Evolutionary conservation across 352 stramenopile species (phyloP).

Genomic region (Phytophthora pseudosyringae): DNA sequence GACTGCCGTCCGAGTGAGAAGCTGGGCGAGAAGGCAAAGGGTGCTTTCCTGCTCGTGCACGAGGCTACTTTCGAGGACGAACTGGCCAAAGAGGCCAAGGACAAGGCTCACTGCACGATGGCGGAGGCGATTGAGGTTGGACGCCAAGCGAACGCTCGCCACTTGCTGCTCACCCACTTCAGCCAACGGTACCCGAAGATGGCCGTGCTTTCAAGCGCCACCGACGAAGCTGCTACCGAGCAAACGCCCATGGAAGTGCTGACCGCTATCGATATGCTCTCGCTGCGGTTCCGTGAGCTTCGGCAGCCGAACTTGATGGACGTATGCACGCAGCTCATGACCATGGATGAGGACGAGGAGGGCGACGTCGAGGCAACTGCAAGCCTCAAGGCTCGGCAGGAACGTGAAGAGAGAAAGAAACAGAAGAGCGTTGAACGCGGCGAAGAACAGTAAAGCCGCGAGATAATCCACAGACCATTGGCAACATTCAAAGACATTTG

Average conservation of each 20-base stretch:
- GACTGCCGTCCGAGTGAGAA: conserved; percentile 93
- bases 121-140: conserved; percentile 92
- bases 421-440: conserved; percentile 24
- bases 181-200: conserved; percentile 88
- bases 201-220: conserved; percentile 45
- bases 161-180: conserved; percentile 97
- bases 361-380: conserved; percentile 14
- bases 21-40: conserved; percentile 59
- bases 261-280: conserved; percentile 80
- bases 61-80: conserved; percentile 98
- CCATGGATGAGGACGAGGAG: conserved; percentile 47
- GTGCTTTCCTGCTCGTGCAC: conserved; percentile 94
- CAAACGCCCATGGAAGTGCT: conserved; percentile 54
- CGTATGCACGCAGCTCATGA: conserved; percentile 68
- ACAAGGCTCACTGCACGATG: conserved; percentile 96
- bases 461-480: background rate
- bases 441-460: conserved; percentile 14
- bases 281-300: conserved; percentile 68
- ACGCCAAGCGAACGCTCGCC: conserved; percentile 72
- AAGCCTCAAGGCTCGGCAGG: conserved; percentile 27
- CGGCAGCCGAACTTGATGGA: conserved; percentile 69
- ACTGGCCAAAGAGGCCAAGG: conserved; percentile 91
- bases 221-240: conserved; percentile 10
- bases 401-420: conserved; percentile 33
- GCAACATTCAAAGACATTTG: conserved; percentile 31